phyloP scores from a whole-genome alignment of 768 basidiomycete species.

The Lentinula detonsa region DNA sequence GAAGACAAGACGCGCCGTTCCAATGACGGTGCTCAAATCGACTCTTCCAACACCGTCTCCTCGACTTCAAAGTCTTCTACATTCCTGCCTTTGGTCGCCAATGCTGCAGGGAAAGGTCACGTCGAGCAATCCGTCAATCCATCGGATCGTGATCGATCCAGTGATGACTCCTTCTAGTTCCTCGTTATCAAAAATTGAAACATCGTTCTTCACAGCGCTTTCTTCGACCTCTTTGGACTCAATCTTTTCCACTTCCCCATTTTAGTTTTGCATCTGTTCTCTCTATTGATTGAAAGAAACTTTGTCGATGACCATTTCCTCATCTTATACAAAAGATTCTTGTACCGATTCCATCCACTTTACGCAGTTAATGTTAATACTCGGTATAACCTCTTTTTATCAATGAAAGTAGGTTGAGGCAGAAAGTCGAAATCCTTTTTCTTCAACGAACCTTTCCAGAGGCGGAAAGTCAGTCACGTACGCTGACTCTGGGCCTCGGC shows the following conservation, averaged over 20 bases:
- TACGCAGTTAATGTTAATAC: too few relatives aligned
- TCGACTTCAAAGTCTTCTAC: neutral
- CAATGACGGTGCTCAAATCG: neutral
- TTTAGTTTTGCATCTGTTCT: too few relatives aligned
- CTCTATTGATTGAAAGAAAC: too few relatives aligned
- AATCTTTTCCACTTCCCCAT: neutral
- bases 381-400: neutral
- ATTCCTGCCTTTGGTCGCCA: neutral
- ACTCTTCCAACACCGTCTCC: neutral
- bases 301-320: too few relatives aligned
- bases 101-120: neutral
- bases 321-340: too few relatives aligned
- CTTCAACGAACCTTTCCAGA: too few relatives aligned
- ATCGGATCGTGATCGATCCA: neutral
- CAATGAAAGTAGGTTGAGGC: neutral
- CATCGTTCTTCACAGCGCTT: neutral
- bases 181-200: neutral
- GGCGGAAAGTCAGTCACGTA: too few relatives aligned
- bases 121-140: neutral
- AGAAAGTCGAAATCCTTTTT: too few relatives aligned
- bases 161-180: neutral
- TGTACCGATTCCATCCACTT: too few relatives aligned
- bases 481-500: too few relatives aligned
- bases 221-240: neutral
- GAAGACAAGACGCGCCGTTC: neutral